Conservation (phyloP, 495 filamentous ascomycete species). For the Umbilicaria muhlenbergii region DNA sequence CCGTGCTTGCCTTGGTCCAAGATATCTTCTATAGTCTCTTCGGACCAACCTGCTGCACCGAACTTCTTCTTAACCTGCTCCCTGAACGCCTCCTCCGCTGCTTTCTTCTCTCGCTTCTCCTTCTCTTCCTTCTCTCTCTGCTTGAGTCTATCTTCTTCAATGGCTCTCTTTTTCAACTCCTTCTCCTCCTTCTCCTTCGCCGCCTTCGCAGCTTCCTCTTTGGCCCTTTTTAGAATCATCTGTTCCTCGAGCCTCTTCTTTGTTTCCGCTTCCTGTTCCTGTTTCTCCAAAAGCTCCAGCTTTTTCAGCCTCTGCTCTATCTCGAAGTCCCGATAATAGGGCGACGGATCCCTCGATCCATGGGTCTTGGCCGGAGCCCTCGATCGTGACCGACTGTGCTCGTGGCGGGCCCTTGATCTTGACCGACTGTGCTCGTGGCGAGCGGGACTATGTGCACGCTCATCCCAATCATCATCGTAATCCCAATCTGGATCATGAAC, state of each 20-base stretch:
- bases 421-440: conserved; percentile 1
- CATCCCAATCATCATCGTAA: conserved; percentile 7
- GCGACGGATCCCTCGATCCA: neutral
- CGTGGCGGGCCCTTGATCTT: conserved; percentile 1
- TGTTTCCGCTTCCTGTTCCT: conserved; percentile 5
- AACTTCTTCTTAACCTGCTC: conserved; percentile 6
- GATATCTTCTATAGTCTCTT: conserved; percentile 9
- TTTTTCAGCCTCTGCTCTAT: conserved; percentile 8
- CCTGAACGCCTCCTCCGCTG: conserved; percentile 7
- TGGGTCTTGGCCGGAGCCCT: conserved; percentile 4
- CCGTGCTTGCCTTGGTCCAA: conserved; percentile 6
- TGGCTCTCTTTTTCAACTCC: conserved; percentile 5
- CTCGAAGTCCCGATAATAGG: conserved; percentile 4
- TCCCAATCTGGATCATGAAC: conserved; percentile 2
- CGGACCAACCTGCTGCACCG: conserved; percentile 8
- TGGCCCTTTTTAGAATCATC: neutral
- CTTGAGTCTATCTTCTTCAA: conserved; percentile 9
- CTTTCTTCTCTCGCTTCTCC: conserved; percentile 12
- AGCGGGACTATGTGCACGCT: conserved; percentile 5
- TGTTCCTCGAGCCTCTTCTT: conserved; percentile 8
- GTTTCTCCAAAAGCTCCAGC: conserved; percentile 11
- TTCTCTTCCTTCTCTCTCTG: conserved; percentile 9
- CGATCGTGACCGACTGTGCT: neutral
- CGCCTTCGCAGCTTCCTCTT: conserved; percentile 10
- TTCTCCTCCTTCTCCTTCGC: conserved; percentile 11